phyloP scores from a whole-genome alignment of 2,329 filamentous ascomycete species.

The Penicillium sp. region DNA sequence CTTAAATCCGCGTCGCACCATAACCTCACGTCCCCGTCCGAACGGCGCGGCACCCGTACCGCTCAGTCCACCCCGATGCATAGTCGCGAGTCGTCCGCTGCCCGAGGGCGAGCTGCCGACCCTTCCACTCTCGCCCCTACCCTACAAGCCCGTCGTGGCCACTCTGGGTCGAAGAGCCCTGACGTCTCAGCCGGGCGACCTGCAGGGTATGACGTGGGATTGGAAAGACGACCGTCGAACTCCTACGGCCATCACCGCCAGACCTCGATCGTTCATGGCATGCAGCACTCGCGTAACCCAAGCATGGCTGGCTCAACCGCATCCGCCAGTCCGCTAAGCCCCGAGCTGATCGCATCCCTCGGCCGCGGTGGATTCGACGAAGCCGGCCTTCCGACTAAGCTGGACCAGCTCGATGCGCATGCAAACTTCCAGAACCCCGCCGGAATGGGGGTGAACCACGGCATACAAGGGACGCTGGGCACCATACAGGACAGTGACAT shows the following conservation, averaged over 20 bases:
- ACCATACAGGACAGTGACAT: constrained; percentile 40
- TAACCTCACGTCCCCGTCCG: constrained; percentile 35
- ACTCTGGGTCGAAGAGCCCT: constrained; percentile 43
- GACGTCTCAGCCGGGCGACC: constrained; percentile 36
- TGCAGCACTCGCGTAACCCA: constrained; percentile 86
- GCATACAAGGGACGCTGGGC: constrained; percentile 28
- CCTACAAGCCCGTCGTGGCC: constrained; percentile 37
- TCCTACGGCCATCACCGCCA: constrained; percentile 88
- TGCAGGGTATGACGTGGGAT: constrained; percentile 34
- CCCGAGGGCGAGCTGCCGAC: constrained; percentile 41
- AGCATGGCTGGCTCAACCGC: constrained; percentile 65
- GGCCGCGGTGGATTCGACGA: constrained; percentile 54
- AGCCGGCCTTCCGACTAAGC: constrained; percentile 24
- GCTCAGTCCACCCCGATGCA: constrained; percentile 39
- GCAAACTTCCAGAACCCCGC: constrained; percentile 30
- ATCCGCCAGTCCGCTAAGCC: constrained; percentile 75
- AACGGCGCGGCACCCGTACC: constrained; percentile 37
- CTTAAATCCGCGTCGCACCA: constrained; percentile 36
- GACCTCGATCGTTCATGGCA: constrained; percentile 92
- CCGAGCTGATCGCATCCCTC: constrained; percentile 72
- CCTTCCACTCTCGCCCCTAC: constrained; percentile 33
- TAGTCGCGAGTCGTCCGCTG: constrained; percentile 43
- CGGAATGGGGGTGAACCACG: constrained; percentile 39
- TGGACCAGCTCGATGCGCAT: constrained; percentile 33
- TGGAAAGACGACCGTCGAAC: constrained; percentile 43